These are phyloP conservation scores for Fraxinus pennsylvanica DNA, from an alignment of 257 asterid species.

Conservation along the genomic window DNA sequence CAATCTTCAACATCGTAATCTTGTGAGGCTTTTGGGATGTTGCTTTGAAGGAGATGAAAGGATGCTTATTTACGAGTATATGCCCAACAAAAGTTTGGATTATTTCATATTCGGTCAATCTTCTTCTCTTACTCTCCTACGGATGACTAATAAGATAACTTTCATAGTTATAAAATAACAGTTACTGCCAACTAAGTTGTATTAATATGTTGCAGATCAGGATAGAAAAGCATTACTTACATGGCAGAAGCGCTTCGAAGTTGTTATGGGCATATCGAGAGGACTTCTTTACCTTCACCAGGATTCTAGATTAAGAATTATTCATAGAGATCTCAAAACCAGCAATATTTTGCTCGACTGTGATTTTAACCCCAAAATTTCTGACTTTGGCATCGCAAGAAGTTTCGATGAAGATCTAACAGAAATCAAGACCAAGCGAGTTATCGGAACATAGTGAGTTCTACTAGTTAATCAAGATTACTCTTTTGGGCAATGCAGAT, in stretches of 20 bases:
- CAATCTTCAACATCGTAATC: slow-evolving; percentile 24
- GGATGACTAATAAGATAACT: no score
- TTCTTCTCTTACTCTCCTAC: no score
- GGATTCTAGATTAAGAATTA: background rate
- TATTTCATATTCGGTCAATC: no score
- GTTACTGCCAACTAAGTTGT: background rate
- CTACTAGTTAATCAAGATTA: background rate
- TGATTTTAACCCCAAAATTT: background rate
- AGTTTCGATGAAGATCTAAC: background rate
- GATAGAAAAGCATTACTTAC: background rate
- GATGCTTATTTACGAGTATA: no score
- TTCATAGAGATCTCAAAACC: background rate
- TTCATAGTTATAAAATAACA: no score
- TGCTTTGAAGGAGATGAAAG: no score
- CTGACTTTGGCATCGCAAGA: background rate
- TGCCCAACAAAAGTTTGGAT: no score
- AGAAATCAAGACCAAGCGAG: background rate
- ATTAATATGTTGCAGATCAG: background rate
- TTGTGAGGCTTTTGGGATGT: no score
- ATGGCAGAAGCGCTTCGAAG: background rate
- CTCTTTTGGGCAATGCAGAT: background rate
- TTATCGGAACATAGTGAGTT: background rate
- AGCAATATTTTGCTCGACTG: background rate
- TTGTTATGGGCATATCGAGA: background rate
- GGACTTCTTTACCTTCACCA: background rate